Evolutionary conservation across 2,329 filamentous ascomycete species (phyloP), one percentile per base, ranked within the genome.

Genomic region (Aureobasidium sp.): DNA sequence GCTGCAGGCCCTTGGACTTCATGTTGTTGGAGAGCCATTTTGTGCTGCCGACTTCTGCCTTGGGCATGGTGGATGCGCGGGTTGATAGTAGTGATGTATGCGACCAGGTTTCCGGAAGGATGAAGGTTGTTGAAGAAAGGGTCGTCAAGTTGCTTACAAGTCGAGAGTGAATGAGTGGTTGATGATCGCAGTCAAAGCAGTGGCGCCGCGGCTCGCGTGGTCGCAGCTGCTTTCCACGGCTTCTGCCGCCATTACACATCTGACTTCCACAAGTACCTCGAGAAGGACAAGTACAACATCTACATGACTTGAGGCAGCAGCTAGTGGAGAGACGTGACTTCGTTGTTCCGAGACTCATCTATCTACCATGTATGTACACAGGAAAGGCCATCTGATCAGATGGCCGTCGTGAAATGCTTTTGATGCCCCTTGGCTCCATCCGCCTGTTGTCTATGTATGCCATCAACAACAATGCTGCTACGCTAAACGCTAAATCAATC

Each of bases 21-120:
- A 96, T 87, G 77, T 91, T 88, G 78, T 97, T 97, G 76, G 84
- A 85, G 63, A 97, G 82, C 73, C 90, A 84, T 77, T 97, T 97
- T n/a, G 88, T 91, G 61, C 87, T 90, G 65, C 94, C 94, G 59
- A 90, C 86, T 79, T 97, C 94, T 69, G 94, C 94, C 79, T 90
- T 90, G 41, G 54, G 54, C 61, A 62, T 62, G 29, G 2, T 61
- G 32, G 7, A 14, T 21, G 13, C 6, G 14, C 7, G 6, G 5
- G 34, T 27, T 16, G 37, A 27, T 14, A 8, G 14, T 21, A 16
- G 11, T 25, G 27, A 8, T 32, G 16, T 55, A 42, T 55, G 51
- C 39, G 51, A 55, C 39, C 16, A 21, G 5, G 30, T 2, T 16
- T 41, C 10, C 30, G 13, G 14, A 37, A 9, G 5, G 13, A 21